phyloP scores from a whole-genome alignment of 2,329 filamentous ascomycete species.

The Didymella exigua region DNA sequence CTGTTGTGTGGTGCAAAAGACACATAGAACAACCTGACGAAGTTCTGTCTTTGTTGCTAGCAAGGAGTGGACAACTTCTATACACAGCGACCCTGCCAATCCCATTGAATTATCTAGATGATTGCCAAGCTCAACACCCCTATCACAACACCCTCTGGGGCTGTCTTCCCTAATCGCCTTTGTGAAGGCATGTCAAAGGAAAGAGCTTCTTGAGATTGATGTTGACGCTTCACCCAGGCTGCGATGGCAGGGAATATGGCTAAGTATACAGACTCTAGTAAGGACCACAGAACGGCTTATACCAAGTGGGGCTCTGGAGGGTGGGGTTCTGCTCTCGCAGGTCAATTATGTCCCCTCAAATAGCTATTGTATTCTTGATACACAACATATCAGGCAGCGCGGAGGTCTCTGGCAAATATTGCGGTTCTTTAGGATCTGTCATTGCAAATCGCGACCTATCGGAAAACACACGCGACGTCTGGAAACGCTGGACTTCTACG shows the following conservation, averaged over 20 bases:
- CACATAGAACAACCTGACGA: not conserved
- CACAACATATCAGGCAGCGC: constrained; percentile 57
- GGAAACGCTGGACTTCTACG: constrained; percentile 40
- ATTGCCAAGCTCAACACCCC: not conserved
- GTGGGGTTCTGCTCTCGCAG: constrained; percentile 58
- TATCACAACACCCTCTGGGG: constrained; percentile 29
- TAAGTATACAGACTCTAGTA: constrained; percentile 19
- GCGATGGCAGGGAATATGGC: constrained; percentile 38
- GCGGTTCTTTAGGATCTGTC: constrained; percentile 35
- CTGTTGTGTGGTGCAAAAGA: not conserved
- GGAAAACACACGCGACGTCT: constrained; percentile 47
- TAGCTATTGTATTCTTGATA: not conserved
- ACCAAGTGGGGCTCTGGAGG: constrained; percentile 57
- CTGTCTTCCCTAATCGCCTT: constrained; percentile 47
- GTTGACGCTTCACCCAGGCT: constrained; percentile 19
- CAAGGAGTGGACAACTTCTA: not conserved
- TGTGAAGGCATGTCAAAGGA: constrained; percentile 45
- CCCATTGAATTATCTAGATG: not conserved
- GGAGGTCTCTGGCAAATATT: constrained; percentile 65
- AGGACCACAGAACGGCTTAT: constrained; percentile 54
- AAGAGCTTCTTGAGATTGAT: too few relatives aligned
- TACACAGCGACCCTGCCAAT: not conserved
- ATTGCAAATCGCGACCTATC: constrained; percentile 22
- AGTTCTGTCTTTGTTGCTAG: not conserved
- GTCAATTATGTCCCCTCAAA: not conserved